Percentiles rank a stretch among this genome's conserved stretches.
These are phyloP conservation scores for Oryza punctata DNA, from an alignment of 176 grass and related monocot genomes.

Conservation along the genomic window DNA sequence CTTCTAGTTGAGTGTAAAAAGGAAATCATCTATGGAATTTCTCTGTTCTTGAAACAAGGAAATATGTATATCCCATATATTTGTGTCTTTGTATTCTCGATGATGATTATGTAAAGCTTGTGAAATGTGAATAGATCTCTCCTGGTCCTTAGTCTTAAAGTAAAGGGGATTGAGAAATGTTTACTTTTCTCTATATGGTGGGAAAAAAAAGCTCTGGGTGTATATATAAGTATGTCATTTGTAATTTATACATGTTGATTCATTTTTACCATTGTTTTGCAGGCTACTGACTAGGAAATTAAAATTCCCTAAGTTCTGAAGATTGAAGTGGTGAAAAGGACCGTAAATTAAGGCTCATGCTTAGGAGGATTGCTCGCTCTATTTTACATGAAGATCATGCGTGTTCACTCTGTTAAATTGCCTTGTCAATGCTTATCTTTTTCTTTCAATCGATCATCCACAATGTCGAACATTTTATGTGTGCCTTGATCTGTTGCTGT, in stretches of 20 bases:
- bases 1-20: not conserved
- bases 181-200: not conserved
- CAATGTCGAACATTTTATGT: conserved; percentile 27
- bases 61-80: not conserved
- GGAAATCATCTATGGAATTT: not conserved
- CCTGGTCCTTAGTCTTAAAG: not conserved
- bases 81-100: not conserved
- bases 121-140: not conserved
- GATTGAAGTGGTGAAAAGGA: conserved; percentile 14
- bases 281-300: conserved; percentile 31
- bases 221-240: not conserved
- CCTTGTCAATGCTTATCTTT: conserved; percentile 1
- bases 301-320: conserved; percentile 3
- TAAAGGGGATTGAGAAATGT: not conserved
- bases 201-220: not conserved
- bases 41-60: not conserved
- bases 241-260: not conserved
- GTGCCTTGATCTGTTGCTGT: conserved; percentile 1
- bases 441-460: not conserved
- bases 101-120: not conserved
- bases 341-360: not conserved
- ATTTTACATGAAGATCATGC: conserved; percentile 36
- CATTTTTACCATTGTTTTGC: not conserved
- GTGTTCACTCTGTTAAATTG: conserved; percentile 14
- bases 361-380: conserved; percentile 26